These are phyloP conservation scores for Scleromitrula shiraiana DNA, from an alignment of 2,329 filamentous ascomycete genomes.

Conservation along the genomic window DNA sequence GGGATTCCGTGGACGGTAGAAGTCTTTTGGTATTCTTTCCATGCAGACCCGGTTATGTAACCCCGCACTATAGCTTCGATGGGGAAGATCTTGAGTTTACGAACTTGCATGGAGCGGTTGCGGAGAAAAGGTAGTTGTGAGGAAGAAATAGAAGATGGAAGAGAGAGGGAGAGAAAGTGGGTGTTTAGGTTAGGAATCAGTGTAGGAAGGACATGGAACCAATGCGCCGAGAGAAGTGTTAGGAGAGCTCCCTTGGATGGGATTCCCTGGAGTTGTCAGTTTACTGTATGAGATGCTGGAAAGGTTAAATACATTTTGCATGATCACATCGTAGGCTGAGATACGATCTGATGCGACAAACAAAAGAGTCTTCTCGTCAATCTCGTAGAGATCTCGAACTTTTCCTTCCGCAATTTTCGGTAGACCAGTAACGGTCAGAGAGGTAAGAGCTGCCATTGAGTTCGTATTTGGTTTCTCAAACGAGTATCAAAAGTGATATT, in stretches of 20 bases:
- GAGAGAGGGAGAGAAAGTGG: slow-evolving; percentile 52
- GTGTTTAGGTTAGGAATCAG: slow-evolving; percentile 51
- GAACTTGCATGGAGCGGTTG: slow-evolving; percentile 58
- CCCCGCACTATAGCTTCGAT: slow-evolving; percentile 66
- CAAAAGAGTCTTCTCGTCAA: slow-evolving; percentile 64
- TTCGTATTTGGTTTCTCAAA: too few species aligned
- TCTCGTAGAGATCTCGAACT: slow-evolving; percentile 72
- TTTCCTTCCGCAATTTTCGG: slow-evolving; percentile 40
- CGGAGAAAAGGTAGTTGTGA: slow-evolving; percentile 37
- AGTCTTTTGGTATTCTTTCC: slow-evolving; percentile 56
- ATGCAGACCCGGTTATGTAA: slow-evolving; percentile 66
- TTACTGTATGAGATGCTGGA: slow-evolving; percentile 19
- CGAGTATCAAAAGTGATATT: too few species aligned
- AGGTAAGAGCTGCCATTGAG: slow-evolving; percentile 2
- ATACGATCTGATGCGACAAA: slow-evolving; percentile 87
- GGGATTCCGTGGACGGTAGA: slow-evolving; percentile 60
- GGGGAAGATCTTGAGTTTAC: slow-evolving; percentile 54
- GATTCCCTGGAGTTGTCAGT: slow-evolving; percentile 44
- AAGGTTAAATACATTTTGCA: slow-evolving; percentile 55
- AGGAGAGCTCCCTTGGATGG: slow-evolving; percentile 60
- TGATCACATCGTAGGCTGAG: slow-evolving; percentile 89
- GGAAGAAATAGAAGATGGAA: slow-evolving; percentile 42
- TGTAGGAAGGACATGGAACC: slow-evolving; percentile 54
- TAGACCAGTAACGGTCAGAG: slow-evolving; percentile 2
- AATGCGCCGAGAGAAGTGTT: slow-evolving; percentile 58